phyloP scores from a whole-genome alignment of 2,329 filamentous ascomycete genomes.

The Fusarium algeriense region DNA sequence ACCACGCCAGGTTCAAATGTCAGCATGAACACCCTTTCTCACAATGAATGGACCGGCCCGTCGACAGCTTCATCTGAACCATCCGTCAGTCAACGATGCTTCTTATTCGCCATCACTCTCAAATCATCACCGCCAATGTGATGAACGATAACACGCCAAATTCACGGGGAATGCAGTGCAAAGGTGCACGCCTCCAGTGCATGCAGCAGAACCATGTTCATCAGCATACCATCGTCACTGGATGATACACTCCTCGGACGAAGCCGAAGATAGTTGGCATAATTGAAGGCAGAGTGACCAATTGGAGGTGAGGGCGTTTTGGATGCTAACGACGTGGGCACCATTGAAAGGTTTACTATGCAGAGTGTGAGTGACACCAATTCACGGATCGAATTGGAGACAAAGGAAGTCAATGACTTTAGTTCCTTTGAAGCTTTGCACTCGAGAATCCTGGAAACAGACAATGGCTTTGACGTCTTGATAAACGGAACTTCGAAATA shows the following conservation, averaged over 20 bases:
- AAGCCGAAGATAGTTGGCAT: slow-evolving; percentile 18
- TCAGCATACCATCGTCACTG: slow-evolving; percentile 1
- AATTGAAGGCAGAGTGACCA: slow-evolving; percentile 2
- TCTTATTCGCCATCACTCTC: slow-evolving; percentile 8
- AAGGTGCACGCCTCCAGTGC: slow-evolving; percentile 14
- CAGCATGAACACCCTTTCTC: slow-evolving; percentile 21
- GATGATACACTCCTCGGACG: slow-evolving; percentile 22
- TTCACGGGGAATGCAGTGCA: slow-evolving; percentile 33
- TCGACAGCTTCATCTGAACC: slow-evolving; percentile 14
- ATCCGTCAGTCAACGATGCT: not conserved
- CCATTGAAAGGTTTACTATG: slow-evolving; percentile 9
- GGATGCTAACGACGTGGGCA: slow-evolving; percentile 17
- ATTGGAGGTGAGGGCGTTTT: slow-evolving; percentile 12
- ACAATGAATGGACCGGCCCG: not conserved
- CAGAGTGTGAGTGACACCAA: not conserved
- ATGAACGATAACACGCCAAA: slow-evolving; percentile 34
- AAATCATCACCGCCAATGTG: slow-evolving; percentile 10
- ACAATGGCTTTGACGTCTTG: not conserved
- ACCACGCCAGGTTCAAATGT: slow-evolving; percentile 12
- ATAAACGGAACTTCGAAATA: not conserved
- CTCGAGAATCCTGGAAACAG: not conserved
- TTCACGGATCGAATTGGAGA: not conserved
- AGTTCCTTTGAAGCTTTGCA: not conserved
- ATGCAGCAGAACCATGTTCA: slow-evolving; percentile 14
- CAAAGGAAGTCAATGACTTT: not conserved